A percentile compares a stretch with the other conserved stretches of the same genome.
Evolutionary conservation across 2,329 filamentous ascomycete species (phyloP).

Genomic region (Colletotrichum spaethianum): DNA sequence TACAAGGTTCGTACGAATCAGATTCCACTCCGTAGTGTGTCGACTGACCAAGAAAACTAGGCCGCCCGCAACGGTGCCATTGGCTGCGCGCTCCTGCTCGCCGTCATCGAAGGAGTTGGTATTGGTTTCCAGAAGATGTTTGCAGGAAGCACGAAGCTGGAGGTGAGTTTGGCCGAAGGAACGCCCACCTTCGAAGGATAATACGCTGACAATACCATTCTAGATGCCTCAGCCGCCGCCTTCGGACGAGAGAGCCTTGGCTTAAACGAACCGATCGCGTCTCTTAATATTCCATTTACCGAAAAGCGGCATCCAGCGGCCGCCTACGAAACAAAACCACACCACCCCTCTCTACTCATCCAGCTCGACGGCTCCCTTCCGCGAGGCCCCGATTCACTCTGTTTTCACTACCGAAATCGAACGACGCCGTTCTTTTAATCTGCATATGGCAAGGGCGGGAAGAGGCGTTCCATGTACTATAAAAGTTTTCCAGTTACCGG

Average conservation of each 20-base stretch:
- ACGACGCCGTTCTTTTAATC: conserved; percentile 32
- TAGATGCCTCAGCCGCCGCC: conserved; percentile 52
- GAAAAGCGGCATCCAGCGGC: conserved; percentile 3
- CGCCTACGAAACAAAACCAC: conserved; percentile 5
- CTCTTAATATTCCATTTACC: conserved; percentile 11
- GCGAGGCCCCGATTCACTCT: conserved; percentile 10
- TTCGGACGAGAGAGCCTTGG: conserved; percentile 49
- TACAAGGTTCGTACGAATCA: conserved; percentile 67
- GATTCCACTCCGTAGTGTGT: background rate
- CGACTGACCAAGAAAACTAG: background rate
- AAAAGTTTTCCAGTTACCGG: conserved; percentile 16
- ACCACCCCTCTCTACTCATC: conserved; percentile 40
- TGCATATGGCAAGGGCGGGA: conserved; percentile 13
- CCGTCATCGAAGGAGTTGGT: conserved; percentile 88
- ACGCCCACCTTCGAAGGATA: background rate
- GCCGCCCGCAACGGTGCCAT: conserved; percentile 96
- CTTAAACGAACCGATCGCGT: conserved; percentile 44
- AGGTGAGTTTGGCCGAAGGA: conserved; percentile 64
- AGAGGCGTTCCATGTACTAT: conserved; percentile 42
- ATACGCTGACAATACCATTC: conserved; percentile 30
- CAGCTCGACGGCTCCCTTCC: background rate
- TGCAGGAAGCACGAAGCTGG: conserved; percentile 88
- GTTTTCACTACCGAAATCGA: conserved; percentile 5
- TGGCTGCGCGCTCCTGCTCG: conserved; percentile 92
- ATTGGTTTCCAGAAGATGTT: conserved; percentile 97